Base-by-base conservation (phyloP, 2,329 filamentous ascomycete species). In the Capronia epimyces region DNA sequence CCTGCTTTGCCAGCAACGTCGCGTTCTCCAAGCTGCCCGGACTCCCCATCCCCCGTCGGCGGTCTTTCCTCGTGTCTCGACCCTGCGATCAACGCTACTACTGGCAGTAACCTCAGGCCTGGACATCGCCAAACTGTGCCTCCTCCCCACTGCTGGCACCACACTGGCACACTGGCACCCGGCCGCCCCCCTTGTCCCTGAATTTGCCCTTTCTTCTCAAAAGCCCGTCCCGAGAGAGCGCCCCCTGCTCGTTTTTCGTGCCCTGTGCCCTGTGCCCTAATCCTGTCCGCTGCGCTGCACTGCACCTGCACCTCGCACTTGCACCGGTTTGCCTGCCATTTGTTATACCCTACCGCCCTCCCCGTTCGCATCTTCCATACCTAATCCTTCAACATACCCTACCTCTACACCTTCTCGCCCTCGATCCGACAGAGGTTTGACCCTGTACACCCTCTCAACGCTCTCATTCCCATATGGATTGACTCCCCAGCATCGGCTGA, bases 11-110 rank as follows among this genome's bases (percentile, higher is more conserved):
- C 8, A 13, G 8, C 27, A 29, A 29, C 27, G 27, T 43, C 46
- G 18, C 20, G 15, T 29, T 44, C 47, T 21, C 46, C 40, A 42
- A 46, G 49, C 40, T 43, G 34, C 39, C 46, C 46, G 25, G 44
- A 37, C 20, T 20, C 36, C 34, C 20, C 36, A 13, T 20, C 27
- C 27, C 25, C 45, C 50, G 18, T 37, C 27, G 39, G 43, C 24
- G 39, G 29, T 34, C 18, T 46, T 49, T 27, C 42, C 46, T 46
- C 50, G 51, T 53, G 51, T 53, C 51, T 53, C 51, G 51, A 53
- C 50, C 46, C 46, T 37, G 24, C 18, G 40, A 43, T 29, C 40
- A 29, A 43, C 40, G 25, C 40, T 43, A 29, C n/a, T 8, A 39
- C 40, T 24, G 4, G 21, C 20, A 43, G 21, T 12, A 29, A 29